Evolutionary conservation across 1,284 basidiomycete genomes (phyloP).

Genomic region (Takashimella tepidaria): DNA sequence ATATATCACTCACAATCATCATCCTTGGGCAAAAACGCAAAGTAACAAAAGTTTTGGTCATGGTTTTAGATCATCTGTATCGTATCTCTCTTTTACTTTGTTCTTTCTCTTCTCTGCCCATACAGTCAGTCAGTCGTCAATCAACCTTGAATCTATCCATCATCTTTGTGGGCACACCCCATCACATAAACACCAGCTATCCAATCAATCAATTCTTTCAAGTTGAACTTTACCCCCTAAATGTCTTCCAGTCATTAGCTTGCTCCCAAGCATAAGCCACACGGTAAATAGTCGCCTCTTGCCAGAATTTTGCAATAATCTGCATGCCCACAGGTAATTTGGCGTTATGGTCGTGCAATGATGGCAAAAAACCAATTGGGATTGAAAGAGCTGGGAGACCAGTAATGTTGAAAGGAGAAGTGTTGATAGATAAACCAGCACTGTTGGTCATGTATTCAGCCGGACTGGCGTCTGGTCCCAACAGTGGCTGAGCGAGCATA

Average conservation of each 20-base stretch:
- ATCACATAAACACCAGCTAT: too few relatives aligned
- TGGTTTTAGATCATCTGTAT: too few relatives aligned
- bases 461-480: constrained; percentile 7
- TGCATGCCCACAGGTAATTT: constrained; percentile 47
- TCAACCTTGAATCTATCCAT: too few relatives aligned
- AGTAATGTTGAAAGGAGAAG: constrained; percentile 34
- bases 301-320: constrained; percentile 40
- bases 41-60: too few relatives aligned
- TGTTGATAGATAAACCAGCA: constrained; percentile 25
- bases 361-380: constrained; percentile 41
- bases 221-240: too few relatives aligned
- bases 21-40: too few relatives aligned
- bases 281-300: constrained; percentile 43
- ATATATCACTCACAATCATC: too few relatives aligned
- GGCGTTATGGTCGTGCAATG: constrained; percentile 32
- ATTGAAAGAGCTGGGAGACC: constrained; percentile 44
- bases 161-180: too few relatives aligned
- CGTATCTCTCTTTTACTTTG: too few relatives aligned
- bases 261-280: constrained; percentile 46
- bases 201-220: too few relatives aligned
- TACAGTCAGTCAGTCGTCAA: too few relatives aligned
- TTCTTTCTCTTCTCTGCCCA: too few relatives aligned
- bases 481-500: constrained; percentile 17
- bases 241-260: constrained; percentile 35
- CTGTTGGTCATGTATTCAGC: constrained; percentile 22